A percentile compares a stretch with the other conserved stretches of the same genome.
Evolutionary conservation across 164 flowering plant genomes (phyloP).

Genomic region (Dillenia suffruticosa): DNA sequence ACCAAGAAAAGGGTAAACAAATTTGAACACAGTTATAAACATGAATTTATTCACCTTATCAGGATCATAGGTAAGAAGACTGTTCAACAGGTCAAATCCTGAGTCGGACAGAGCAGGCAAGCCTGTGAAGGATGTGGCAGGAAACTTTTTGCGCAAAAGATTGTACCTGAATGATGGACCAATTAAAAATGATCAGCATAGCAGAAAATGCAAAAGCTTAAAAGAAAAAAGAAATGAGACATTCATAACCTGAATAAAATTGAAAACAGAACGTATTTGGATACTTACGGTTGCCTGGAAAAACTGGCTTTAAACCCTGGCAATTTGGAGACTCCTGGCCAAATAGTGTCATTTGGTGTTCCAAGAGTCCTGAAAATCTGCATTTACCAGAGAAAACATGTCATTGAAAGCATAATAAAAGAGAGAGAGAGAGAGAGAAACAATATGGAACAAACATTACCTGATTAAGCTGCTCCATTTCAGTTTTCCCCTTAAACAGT

Average conservation of each 20-base stretch:
- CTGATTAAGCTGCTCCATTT: slow-evolving; percentile 64
- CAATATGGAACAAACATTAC: slow-evolving; percentile 19
- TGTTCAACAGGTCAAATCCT: slow-evolving; percentile 87
- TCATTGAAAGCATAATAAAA: neutral
- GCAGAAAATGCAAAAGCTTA: slow-evolving; percentile 65
- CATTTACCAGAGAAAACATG: slow-evolving; percentile 3
- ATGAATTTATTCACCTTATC: slow-evolving; percentile 45
- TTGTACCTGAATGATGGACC: slow-evolving; percentile 68
- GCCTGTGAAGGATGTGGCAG: slow-evolving; percentile 82
- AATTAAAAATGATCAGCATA: slow-evolving; percentile 44
- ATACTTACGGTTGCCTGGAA: slow-evolving; percentile 75
- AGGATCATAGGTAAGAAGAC: slow-evolving; percentile 86
- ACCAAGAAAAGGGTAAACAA: neutral
- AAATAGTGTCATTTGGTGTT: slow-evolving; percentile 80
- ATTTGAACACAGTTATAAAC: neutral
- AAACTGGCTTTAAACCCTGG: slow-evolving; percentile 83
- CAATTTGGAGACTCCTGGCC: slow-evolving; percentile 82
- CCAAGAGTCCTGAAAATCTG: slow-evolving; percentile 85
- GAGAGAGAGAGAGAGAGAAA: neutral
- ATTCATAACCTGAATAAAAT: neutral
- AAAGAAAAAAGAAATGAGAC: slow-evolving; percentile 27
- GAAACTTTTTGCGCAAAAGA: slow-evolving; percentile 73
- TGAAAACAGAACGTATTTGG: neutral
- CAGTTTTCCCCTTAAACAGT: slow-evolving; percentile 56
- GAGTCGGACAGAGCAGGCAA: slow-evolving; percentile 83